phyloP scores from a whole-genome alignment of 2,329 filamentous ascomycete species.

The Ploettnerulaceae sp. region DNA sequence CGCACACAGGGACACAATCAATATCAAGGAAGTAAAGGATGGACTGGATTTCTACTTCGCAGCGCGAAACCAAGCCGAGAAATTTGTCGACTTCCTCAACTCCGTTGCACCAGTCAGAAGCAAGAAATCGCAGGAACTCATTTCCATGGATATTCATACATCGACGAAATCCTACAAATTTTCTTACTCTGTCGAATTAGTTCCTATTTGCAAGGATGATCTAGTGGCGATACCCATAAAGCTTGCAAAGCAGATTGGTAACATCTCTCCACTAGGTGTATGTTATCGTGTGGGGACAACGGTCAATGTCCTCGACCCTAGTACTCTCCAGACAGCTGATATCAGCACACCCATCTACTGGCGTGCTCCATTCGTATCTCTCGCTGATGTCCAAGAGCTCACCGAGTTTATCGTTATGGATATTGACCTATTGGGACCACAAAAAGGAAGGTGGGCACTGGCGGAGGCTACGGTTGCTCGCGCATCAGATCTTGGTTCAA shows the following conservation, averaged over 20 bases:
- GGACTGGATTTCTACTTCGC: conserved; percentile 96
- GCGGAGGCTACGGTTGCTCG: conserved; percentile 85
- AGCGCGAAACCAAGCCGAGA: conserved; percentile 83
- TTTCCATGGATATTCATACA: conserved; percentile 89
- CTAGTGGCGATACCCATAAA: conserved; percentile 89
- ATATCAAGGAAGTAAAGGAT: conserved; percentile 95
- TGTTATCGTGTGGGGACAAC: conserved; percentile 87
- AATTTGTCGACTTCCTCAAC: conserved; percentile 84
- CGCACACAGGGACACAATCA: conserved; percentile 89
- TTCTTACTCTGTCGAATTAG: conserved; percentile 79
- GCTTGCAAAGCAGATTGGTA: conserved; percentile 79
- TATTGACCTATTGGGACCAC: conserved; percentile 72
- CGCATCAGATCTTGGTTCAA: conserved; percentile 78
- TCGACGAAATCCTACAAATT: conserved; percentile 93
- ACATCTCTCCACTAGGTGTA: conserved; percentile 79
- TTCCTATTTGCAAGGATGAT: conserved; percentile 97
- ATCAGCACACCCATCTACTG: conserved; percentile 81
- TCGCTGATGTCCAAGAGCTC: conserved; percentile 79
- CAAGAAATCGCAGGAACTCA: conserved; percentile 88
- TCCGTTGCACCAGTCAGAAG: conserved; percentile 73
- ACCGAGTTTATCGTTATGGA: conserved; percentile 94
- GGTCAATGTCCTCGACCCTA: conserved; percentile 83
- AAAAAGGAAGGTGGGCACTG: conserved; percentile 76
- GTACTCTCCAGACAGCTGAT: conserved; percentile 86
- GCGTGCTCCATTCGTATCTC: conserved; percentile 77